phyloP scores from a whole-genome alignment of 2,329 filamentous ascomycete genomes.

The Microdochium trichocladiopsis region DNA sequence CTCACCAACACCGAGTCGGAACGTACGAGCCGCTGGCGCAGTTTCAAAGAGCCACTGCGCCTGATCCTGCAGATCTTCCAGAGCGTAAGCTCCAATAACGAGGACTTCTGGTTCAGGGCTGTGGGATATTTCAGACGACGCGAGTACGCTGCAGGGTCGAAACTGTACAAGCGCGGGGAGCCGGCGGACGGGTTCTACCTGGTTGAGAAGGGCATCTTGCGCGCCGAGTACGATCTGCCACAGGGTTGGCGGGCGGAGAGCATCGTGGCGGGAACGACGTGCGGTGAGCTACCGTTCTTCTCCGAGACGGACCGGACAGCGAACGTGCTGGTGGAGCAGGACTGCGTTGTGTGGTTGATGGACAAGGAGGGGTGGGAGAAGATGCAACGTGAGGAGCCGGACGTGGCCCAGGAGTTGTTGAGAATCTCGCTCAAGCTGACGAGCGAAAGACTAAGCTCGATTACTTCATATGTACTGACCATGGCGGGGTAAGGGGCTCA shows the following conservation, averaged over 20 bases:
- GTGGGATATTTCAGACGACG: constrained; percentile 67
- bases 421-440: constrained; percentile 88
- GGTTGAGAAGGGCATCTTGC: constrained; percentile 79
- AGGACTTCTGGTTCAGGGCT: constrained; percentile 90
- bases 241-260: constrained; percentile 86
- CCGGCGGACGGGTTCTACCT: constrained; percentile 80
- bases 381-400: constrained; percentile 65
- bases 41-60: constrained; percentile 82
- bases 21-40: constrained; percentile 64
- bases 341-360: constrained; percentile 79
- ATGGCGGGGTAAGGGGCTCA: too few relatives aligned
- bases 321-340: constrained; percentile 74
- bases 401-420: constrained; percentile 77
- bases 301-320: constrained; percentile 82
- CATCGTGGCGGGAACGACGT: constrained; percentile 90
- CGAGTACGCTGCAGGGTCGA: constrained; percentile 60
- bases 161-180: constrained; percentile 75
- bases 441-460: constrained; percentile 78
- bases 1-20: constrained; percentile 55
- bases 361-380: constrained; percentile 63
- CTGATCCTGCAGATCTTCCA: constrained; percentile 95
- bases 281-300: constrained; percentile 94
- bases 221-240: constrained; percentile 84
- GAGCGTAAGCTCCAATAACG: constrained; percentile 74
- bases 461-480: too few relatives aligned